Evolutionary conservation across 2,329 filamentous ascomycete genomes (phyloP).

Genomic region (Cordyceps javanica): DNA sequence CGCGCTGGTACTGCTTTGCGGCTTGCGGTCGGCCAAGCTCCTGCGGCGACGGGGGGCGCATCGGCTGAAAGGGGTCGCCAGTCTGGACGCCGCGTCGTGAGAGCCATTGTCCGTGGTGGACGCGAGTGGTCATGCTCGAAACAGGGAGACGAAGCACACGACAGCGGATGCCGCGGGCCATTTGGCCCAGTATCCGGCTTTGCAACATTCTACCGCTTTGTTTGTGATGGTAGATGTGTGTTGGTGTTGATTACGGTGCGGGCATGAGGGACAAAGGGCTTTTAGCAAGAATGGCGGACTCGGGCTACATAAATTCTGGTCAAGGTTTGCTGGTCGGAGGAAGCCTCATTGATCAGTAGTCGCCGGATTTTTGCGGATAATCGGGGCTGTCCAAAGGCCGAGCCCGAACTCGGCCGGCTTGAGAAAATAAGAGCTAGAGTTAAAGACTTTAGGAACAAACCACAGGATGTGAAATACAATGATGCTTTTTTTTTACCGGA

Average conservation of each 20-base stretch:
- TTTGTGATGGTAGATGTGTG: background rate
- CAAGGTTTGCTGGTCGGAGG: background rate
- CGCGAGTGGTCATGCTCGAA: background rate
- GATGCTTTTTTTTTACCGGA: background rate
- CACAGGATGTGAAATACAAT: background rate
- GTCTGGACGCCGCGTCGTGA: conserved; percentile 24
- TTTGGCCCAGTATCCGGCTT: background rate
- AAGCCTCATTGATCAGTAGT: background rate
- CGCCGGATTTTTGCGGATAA: conserved; percentile 4
- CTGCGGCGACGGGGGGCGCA: conserved; percentile 70
- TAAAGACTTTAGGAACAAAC: background rate
- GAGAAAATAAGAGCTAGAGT: background rate
- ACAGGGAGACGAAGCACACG: conserved; percentile 8
- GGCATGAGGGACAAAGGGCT: background rate
- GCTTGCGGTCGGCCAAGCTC: conserved; percentile 67
- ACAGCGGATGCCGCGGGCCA: conserved; percentile 2
- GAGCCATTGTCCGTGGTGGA: conserved; percentile 2
- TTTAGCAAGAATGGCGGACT: background rate
- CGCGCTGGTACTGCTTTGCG: conserved; percentile 64
- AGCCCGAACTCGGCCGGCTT: background rate
- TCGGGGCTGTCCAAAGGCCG: conserved; percentile 2
- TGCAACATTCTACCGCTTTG: conserved; percentile 4
- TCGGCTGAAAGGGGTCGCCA: conserved; percentile 50
- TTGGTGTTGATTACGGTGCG: background rate
- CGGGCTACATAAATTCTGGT: background rate